Evolutionary conservation across 2,329 filamentous ascomycete genomes (phyloP).

Genomic region (Phyllosticta citriasiana): DNA sequence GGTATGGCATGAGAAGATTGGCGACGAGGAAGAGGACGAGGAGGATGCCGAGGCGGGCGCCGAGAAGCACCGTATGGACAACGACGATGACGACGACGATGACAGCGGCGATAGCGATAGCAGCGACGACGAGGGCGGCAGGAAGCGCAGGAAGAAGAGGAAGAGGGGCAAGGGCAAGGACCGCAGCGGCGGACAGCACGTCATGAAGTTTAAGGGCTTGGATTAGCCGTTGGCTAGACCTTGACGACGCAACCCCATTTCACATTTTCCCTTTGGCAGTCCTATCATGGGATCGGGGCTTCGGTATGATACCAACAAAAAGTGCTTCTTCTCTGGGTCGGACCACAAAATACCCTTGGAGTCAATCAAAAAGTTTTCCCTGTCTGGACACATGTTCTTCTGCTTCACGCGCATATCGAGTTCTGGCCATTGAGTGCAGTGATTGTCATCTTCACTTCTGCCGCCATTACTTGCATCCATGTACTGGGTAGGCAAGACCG

Average conservation of each 20-base stretch:
- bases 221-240: slow-evolving; percentile 10
- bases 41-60: slow-evolving; percentile 34
- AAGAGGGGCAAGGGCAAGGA: slow-evolving; percentile 29
- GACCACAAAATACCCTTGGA: not conserved
- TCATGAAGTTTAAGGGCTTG: slow-evolving; percentile 27
- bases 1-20: slow-evolving; percentile 72
- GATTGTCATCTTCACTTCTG: too few species aligned
- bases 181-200: slow-evolving; percentile 15
- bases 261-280: not conserved
- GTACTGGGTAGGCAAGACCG: too few species aligned
- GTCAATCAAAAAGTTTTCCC: not conserved
- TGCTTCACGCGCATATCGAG: too few species aligned
- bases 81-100: slow-evolving; percentile 32
- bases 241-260: not conserved
- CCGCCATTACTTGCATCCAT: too few species aligned
- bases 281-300: not conserved
- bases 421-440: too few species aligned
- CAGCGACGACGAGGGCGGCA: slow-evolving; percentile 36
- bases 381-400: not conserved
- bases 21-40: slow-evolving; percentile 36
- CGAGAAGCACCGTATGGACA: slow-evolving; percentile 22
- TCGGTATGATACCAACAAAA: not conserved
- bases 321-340: not conserved
- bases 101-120: slow-evolving; percentile 14
- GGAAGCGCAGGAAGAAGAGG: slow-evolving; percentile 36